Conservation (phyloP, 495 filamentous ascomycete genomes). For the Bacidia gigantensis region DNA sequence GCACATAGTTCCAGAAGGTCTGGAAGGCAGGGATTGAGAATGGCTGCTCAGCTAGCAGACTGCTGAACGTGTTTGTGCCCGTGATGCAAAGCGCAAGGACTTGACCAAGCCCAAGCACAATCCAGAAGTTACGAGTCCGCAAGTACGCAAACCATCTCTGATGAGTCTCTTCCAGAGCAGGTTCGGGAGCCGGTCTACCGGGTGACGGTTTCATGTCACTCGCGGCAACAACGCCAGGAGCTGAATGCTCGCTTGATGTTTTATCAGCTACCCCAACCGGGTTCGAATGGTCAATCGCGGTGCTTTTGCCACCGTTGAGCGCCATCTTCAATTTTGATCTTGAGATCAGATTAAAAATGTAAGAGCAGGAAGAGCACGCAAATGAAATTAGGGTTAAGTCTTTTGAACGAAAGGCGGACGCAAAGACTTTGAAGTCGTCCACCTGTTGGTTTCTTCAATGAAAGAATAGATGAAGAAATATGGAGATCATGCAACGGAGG, state of each 20-base stretch:
- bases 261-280: constrained; percentile 1
- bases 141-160: constrained; percentile 66
- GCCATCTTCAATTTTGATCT: constrained; percentile 6
- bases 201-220: constrained; percentile 5
- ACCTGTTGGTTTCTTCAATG: constrained; percentile 15
- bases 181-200: constrained; percentile 1
- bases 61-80: constrained; percentile 74
- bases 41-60: constrained; percentile 49
- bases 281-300: neutral
- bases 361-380: neutral
- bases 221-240: constrained; percentile 14
- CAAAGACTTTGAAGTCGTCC: constrained; percentile 49
- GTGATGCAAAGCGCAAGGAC: constrained; percentile 78
- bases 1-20: constrained; percentile 82
- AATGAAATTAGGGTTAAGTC: constrained; percentile 22
- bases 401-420: constrained; percentile 36
- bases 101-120: constrained; percentile 72
- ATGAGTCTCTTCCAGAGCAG: constrained; percentile 28
- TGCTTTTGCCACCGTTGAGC: constrained; percentile 4
- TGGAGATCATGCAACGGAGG: neutral
- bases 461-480: neutral
- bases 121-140: constrained; percentile 73
- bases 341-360: neutral
- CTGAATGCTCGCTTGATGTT: constrained; percentile 16
- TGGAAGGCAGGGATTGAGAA: constrained; percentile 95